Evolutionary conservation across 257 asterid species (phyloP), one percentile per base, ranked within the genome.

Genomic region (Salvia rosmarinus): DNA sequence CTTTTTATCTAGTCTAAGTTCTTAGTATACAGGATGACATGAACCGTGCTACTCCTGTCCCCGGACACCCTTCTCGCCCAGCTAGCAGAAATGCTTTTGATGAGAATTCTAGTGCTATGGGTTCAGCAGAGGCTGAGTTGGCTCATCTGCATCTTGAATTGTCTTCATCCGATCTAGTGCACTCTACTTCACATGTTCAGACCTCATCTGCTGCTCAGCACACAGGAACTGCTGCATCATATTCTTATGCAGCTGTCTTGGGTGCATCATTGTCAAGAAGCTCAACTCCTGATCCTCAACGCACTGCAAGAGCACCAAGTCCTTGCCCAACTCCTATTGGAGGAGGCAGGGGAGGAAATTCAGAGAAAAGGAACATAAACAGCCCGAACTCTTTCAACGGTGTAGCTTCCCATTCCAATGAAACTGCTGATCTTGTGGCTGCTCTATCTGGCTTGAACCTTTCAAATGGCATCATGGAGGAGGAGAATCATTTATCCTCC

Each of bases 311-410:
- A 80, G 96, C 88, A 55, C 96, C 99, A 70, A 95, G 98, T 75
- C 99, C 97, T 58, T 86, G 90, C 79, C 93, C 88, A 66, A 84
- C 89, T 44, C 96, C 98, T 68, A 91, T 95, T 78, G 99, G 98
- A 73, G 95, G 89, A 62, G 89, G 94, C 66, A 81, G 98, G 79
- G 63, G 30, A 7, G 84, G 60, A 56, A 86, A 82, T 79, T 71
- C 85, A 13, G 99, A 95, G 57, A 95, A 87, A 80, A 80, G 89
- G 67, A 83, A 60, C 75, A 60, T 88, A 1, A 88, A 77, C 68
- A 79, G 91, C 70, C 87, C 96, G 28, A 87, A 69, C 78, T 63
- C 95, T 6, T 89, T 83, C 57, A 89, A 80, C 71, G 87, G 80
- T 72, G 85, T 62, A 42, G 34, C 92, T 42, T 71, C 93, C 75